These are phyloP conservation scores for Vitis rotundifolia DNA, from an alignment of 164 flowering plant species.

Conservation along the genomic window DNA sequence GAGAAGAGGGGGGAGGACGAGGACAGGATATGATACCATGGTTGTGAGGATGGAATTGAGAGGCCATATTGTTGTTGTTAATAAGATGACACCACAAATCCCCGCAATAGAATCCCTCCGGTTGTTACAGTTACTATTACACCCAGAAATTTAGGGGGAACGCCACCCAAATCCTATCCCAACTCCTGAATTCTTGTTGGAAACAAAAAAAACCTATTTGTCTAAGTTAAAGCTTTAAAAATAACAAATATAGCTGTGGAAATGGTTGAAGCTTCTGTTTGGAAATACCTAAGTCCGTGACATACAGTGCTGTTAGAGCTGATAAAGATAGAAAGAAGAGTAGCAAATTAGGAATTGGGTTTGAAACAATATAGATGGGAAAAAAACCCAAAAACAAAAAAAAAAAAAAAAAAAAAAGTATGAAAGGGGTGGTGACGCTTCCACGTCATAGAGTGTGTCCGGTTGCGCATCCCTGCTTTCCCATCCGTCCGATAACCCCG, in stretches of 20 bases:
- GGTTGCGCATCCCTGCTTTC: neutral
- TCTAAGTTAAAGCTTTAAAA: too few species aligned
- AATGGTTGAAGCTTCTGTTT: too few species aligned
- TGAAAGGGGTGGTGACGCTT: constrained; percentile 17
- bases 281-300: too few species aligned
- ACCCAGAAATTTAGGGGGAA: neutral
- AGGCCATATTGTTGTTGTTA: constrained; percentile 15
- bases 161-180: too few species aligned
- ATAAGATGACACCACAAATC: constrained; percentile 41
- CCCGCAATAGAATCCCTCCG: constrained; percentile 30
- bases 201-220: too few species aligned
- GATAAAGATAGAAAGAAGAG: too few species aligned
- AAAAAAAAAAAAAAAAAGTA: constrained; percentile 6
- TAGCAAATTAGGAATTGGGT: too few species aligned
- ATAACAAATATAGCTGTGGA: too few species aligned
- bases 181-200: too few species aligned
- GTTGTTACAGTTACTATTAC: constrained; percentile 13
- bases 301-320: too few species aligned
- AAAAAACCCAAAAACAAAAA: too few species aligned
- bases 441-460: constrained; percentile 16
- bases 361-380: too few species aligned
- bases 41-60: constrained; percentile 20
- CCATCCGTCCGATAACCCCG: constrained; percentile 4
- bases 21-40: constrained; percentile 22
- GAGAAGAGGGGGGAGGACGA: constrained; percentile 14